Percentiles rank a stretch among this genome's conserved stretches.
Conservation (phyloP, 2,329 filamentous ascomycete species). For the Trichoderma sp. region DNA sequence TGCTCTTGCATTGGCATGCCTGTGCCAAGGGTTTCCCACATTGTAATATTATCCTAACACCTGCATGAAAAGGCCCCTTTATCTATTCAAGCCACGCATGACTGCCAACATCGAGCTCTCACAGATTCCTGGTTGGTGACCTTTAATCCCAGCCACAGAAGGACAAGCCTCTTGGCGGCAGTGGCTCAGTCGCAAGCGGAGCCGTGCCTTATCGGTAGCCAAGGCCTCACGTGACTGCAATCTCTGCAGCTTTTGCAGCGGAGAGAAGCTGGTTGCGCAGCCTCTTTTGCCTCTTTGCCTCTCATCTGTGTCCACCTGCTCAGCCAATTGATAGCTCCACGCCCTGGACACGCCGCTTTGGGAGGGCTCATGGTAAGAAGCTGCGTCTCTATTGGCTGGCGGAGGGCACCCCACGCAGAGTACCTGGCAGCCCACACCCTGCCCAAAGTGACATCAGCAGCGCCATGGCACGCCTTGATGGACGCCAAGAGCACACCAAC, state of each 20-base stretch:
- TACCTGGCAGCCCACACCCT: conserved; percentile 21
- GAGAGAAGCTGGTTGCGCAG: not conserved
- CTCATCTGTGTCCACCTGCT: too few species aligned
- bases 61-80: not conserved
- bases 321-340: conserved; percentile 7
- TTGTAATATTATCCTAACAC: too few species aligned
- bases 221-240: not conserved
- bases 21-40: conserved; percentile 3
- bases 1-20: conserved; percentile 1
- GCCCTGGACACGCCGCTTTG: conserved; percentile 14
- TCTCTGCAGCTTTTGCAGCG: not conserved
- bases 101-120: too few species aligned
- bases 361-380: conserved; percentile 20
- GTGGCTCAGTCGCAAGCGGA: not conserved
- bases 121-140: not conserved
- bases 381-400: conserved; percentile 8
- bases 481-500: not conserved
- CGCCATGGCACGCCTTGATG: not conserved
- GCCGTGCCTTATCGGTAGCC: not conserved
- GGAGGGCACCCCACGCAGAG: not conserved
- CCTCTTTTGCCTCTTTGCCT: not conserved
- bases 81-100: not conserved
- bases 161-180: not conserved
- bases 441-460: conserved; percentile 17
- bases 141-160: not conserved